A percentile compares a stretch with the other conserved stretches of the same genome.
phyloP scores from a whole-genome alignment of 805 yeast genomes.

The Cyberlindnera galapagoensis region DNA sequence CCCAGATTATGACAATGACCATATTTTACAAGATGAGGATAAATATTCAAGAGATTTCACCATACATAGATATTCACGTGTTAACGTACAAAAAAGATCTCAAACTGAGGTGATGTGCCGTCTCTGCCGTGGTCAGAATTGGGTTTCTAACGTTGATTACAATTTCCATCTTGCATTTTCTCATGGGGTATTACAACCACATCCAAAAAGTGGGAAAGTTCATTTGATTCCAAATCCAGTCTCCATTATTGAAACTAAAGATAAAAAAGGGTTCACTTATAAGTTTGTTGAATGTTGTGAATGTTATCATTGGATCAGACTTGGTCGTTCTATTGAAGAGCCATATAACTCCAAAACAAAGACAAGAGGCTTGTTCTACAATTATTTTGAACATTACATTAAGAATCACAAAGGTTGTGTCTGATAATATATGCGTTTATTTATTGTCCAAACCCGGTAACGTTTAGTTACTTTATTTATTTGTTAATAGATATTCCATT shows the following conservation, averaged over 20 bases:
- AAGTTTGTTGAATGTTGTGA: constrained; percentile 15
- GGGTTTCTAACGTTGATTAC: constrained; percentile 14
- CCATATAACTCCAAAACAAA: not conserved
- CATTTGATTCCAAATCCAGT: constrained; percentile 15
- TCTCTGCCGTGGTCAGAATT: constrained; percentile 22
- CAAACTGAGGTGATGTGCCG: constrained; percentile 19
- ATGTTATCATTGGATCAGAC: constrained; percentile 18
- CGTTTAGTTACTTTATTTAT: too few species aligned
- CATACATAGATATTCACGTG: too few species aligned
- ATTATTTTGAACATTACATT: constrained; percentile 19
- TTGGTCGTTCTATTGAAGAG: constrained; percentile 10
- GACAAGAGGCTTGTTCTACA: constrained; percentile 18
- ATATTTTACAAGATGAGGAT: constrained; percentile 10
- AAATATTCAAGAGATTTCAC: too few species aligned
- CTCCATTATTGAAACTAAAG: constrained; percentile 11
- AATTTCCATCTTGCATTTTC: constrained; percentile 18
- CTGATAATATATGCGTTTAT: not conserved
- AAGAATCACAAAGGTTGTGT: constrained; percentile 9
- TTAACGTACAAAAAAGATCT: too few species aligned
- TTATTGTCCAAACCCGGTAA: not conserved
- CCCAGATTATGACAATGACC: not conserved
- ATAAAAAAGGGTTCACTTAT: constrained; percentile 4
- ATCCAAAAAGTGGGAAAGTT: too few species aligned
- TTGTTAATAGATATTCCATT: too few species aligned
- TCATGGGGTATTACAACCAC: constrained; percentile 19